Evolutionary conservation across 78 protist species (phyloP).

Genomic region (Mastigamoeba balamuthi): DNA sequence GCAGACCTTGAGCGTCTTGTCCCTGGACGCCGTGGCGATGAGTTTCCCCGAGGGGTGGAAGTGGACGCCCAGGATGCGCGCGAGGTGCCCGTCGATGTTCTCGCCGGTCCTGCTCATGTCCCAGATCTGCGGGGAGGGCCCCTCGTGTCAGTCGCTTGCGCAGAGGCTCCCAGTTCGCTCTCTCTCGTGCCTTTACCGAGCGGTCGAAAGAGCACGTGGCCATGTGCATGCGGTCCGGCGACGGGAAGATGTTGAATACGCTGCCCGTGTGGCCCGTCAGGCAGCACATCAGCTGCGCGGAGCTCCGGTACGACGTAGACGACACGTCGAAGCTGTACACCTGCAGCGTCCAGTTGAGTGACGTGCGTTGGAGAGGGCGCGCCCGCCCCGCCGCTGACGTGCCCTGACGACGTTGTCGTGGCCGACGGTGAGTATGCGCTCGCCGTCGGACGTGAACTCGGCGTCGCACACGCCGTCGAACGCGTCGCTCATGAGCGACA

Average conservation of each 20-base stretch:
- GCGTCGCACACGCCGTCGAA: constrained; percentile 7
- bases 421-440: constrained; percentile 25
- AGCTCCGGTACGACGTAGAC: neutral
- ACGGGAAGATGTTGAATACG: constrained; percentile 9
- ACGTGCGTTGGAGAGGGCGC: constrained; percentile 8
- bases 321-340: no score
- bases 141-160: no score
- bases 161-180: neutral
- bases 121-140: neutral
- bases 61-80: neutral
- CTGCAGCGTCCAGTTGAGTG: no score
- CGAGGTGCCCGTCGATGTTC: neutral
- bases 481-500: no score
- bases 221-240: constrained; percentile 8
- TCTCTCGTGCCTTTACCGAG: no score
- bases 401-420: constrained; percentile 39
- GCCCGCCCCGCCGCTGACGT: constrained; percentile 29
- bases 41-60: neutral
- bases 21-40: neutral
- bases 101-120: neutral
- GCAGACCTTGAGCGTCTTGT: neutral
- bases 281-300: neutral
- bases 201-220: constrained; percentile 34
- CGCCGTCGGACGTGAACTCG: constrained; percentile 32
- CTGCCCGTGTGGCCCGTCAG: constrained; percentile 42